Conservation (phyloP, 2,329 filamentous ascomycete species). For the Ophiocordyceps camponoti-leonardi region DNA sequence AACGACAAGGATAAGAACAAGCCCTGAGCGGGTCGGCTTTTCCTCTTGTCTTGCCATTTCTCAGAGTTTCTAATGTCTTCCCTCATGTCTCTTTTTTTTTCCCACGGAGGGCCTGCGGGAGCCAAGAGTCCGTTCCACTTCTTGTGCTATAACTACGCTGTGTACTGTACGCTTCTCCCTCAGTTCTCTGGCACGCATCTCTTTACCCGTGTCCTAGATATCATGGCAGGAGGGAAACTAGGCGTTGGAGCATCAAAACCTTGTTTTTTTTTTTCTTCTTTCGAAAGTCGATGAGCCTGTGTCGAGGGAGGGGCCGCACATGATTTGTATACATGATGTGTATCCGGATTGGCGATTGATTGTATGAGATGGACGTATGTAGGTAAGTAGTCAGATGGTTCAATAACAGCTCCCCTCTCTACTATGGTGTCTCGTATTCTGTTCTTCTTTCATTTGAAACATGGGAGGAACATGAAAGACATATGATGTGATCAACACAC, state of each 20-base stretch:
- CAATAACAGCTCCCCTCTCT: slow-evolving; percentile 44
- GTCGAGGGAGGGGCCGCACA: slow-evolving; percentile 16
- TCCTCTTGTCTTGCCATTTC: slow-evolving; percentile 7
- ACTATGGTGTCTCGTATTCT: not conserved
- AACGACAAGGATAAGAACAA: slow-evolving; percentile 39
- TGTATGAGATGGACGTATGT: slow-evolving; percentile 13
- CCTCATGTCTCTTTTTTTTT: no score
- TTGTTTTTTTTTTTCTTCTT: no score
- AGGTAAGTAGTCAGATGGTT: slow-evolving; percentile 21
- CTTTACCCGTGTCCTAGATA: slow-evolving; percentile 28
- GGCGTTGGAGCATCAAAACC: slow-evolving; percentile 37
- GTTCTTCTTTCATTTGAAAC: no score
- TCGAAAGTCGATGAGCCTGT: slow-evolving; percentile 26
- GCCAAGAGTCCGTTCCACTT: slow-evolving; percentile 15
- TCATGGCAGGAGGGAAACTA: slow-evolving; percentile 23
- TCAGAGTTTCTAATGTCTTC: no score
- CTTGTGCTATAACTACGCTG: slow-evolving; percentile 22
- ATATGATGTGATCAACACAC: not conserved
- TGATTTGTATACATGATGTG: slow-evolving; percentile 15
- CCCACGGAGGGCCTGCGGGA: slow-evolving; percentile 15
- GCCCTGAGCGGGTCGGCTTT: slow-evolving; percentile 28
- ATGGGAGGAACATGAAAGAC: not conserved
- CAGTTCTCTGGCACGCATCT: slow-evolving; percentile 14
- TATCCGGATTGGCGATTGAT: slow-evolving; percentile 16
- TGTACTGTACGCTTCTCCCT: slow-evolving; percentile 33